These are phyloP conservation scores for Haplosporangium sp. DNA, from an alignment of 371 early-diverging fungal species.

Conservation along the genomic window DNA sequence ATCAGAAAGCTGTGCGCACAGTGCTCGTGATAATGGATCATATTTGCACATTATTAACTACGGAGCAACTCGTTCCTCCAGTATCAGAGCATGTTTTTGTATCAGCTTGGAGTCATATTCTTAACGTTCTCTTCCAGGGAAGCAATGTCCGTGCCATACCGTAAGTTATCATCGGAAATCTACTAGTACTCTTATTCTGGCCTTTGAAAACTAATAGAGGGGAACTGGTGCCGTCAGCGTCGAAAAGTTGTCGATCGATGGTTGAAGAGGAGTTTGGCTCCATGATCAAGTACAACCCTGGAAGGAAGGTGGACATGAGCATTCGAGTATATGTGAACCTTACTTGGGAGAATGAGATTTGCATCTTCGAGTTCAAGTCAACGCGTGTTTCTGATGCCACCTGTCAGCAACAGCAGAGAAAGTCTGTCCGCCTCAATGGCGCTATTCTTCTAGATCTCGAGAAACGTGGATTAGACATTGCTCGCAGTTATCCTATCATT, in stretches of 20 bases:
- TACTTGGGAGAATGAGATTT: constrained; percentile 14
- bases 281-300: constrained; percentile 6
- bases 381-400: neutral
- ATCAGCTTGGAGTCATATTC: constrained; percentile 9
- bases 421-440: constrained; percentile 26
- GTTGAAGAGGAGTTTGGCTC: constrained; percentile 17
- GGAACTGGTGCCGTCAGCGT: constrained; percentile 15
- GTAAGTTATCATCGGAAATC: neutral
- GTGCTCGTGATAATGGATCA: constrained; percentile 4
- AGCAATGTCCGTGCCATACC: constrained; percentile 2
- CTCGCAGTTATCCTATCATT: neutral
- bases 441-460: constrained; percentile 18
- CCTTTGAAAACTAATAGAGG: neutral
- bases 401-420: constrained; percentile 28
- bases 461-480: neutral
- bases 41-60: neutral
- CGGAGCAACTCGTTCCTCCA: neutral
- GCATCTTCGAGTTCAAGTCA: constrained; percentile 25
- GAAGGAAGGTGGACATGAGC: constrained; percentile 35
- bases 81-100: constrained; percentile 21
- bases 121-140: constrained; percentile 5
- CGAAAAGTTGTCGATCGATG: neutral
- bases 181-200: neutral
- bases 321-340: constrained; percentile 10
- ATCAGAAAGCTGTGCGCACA: neutral